Evolutionary conservation across 345 rosid species (phyloP), one percentile per base, ranked within the genome.

Genomic region (Triadica sebifera): DNA sequence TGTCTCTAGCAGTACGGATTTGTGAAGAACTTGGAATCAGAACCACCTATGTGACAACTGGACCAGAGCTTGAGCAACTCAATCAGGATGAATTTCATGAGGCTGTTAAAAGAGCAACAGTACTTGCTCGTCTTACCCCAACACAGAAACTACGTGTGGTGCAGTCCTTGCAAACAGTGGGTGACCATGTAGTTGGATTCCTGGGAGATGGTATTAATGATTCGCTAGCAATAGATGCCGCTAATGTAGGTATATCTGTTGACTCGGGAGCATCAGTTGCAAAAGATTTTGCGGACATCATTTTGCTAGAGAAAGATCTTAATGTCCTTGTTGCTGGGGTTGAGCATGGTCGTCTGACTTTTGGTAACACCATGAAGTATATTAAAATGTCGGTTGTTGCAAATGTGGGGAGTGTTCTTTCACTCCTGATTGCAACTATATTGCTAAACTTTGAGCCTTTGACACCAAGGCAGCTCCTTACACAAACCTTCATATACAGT

Each of bases 1-100:
- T 83, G 49, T 82, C 90, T 13, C 84, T 90, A 51, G 90, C 94
- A 38, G 72, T 84, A 67, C 85, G 80, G 72, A 86, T 90, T 41
- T 90, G 94, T 76, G 73, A 86, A 65, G 90, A 90, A 87, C 90
- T 90, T 49, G 94, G 92, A 67, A 90, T 88, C 82, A 83, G 87
- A 83, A 88, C 90, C 50, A 76, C 79, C 49, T 81, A 85, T 65
- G 92, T 90, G 11, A 88, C 86, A 24, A 90, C 92, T 11, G 94
- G 94, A 77, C 92, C 92, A 34, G 92, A 87, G 0, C 88, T 90
- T 4, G 94, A 90, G 82, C 82, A 70, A 65, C 88, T 90, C 43
- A 73, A 69, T 82, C 88, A 86, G 61, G 90, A 85, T 5, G 71
- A 77, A 77, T 88, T 90, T 77, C 94, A 88, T 22, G 86, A 85